Conservation (phyloP, 495 filamentous ascomycete genomes). For the Penicillium salamii region DNA sequence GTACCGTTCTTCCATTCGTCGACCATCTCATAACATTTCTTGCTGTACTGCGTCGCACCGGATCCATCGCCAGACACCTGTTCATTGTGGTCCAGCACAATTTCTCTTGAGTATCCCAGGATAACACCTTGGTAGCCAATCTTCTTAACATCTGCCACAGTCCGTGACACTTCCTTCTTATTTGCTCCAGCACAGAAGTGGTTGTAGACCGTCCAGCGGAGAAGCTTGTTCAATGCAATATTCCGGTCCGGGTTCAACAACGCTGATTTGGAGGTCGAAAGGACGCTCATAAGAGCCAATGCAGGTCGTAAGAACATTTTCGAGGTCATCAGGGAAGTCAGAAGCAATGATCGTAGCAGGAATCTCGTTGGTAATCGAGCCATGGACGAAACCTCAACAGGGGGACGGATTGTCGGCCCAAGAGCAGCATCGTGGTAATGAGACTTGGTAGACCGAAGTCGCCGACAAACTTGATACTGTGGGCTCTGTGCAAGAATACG, state of each 20-base stretch:
- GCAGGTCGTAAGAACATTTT: slow-evolving; percentile 65
- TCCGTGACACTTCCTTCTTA: slow-evolving; percentile 55
- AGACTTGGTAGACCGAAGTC: slow-evolving; percentile 19
- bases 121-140: slow-evolving; percentile 80
- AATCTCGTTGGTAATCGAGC: slow-evolving; percentile 64
- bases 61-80: slow-evolving; percentile 12
- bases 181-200: slow-evolving; percentile 84
- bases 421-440: slow-evolving; percentile 15
- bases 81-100: slow-evolving; percentile 58
- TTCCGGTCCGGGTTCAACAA: slow-evolving; percentile 60
- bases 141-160: slow-evolving; percentile 55
- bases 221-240: slow-evolving; percentile 50
- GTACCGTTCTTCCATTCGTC: slow-evolving; percentile 67
- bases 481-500: not conserved
- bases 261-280: slow-evolving; percentile 61
- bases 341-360: slow-evolving; percentile 68
- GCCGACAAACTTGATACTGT: not conserved
- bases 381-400: slow-evolving; percentile 46
- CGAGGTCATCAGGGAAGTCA: slow-evolving; percentile 74
- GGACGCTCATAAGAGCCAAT: slow-evolving; percentile 55
- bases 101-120: slow-evolving; percentile 73
- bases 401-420: slow-evolving; percentile 1
- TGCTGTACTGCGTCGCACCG: slow-evolving; percentile 11
- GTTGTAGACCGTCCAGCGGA: slow-evolving; percentile 77
- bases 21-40: slow-evolving; percentile 49